phyloP scores from a whole-genome alignment of 345 rosid species.

The Crucihimalaya himalaica region DNA sequence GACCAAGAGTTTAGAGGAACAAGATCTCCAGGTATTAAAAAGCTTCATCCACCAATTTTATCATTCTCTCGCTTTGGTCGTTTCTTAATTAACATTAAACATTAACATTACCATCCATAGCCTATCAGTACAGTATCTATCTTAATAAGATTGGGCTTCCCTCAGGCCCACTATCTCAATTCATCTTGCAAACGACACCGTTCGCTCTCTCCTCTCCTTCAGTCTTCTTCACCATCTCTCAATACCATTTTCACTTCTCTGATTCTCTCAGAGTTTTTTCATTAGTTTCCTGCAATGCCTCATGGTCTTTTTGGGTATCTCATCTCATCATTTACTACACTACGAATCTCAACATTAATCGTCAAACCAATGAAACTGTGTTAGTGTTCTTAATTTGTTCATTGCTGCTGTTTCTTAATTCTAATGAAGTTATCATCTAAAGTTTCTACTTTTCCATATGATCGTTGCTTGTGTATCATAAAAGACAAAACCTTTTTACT shows the following conservation, averaged over 20 bases:
- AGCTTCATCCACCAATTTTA: background rate
- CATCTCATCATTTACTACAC: conserved; percentile 59
- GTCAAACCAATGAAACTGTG: conserved; percentile 22
- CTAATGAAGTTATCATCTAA: too few relatives aligned
- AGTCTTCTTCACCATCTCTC: conserved; percentile 67
- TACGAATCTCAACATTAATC: conserved; percentile 65
- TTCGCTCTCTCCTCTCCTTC: conserved; percentile 46
- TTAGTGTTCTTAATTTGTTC: background rate
- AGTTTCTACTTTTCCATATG: background rate
- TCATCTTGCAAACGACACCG: too few relatives aligned
- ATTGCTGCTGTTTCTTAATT: background rate
- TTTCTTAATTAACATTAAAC: too few relatives aligned
- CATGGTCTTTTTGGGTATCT: conserved; percentile 53
- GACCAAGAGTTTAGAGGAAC: background rate
- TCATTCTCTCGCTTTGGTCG: background rate
- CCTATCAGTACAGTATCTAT: background rate
- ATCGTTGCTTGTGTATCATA: background rate
- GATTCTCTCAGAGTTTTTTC: conserved; percentile 56
- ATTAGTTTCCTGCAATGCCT: conserved; percentile 62
- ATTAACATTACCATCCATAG: background rate
- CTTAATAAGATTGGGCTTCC: background rate
- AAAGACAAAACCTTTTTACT: background rate
- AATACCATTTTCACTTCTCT: conserved; percentile 62
- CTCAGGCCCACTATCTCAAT: background rate
- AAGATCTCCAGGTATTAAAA: background rate